A percentile compares a stretch with the other conserved stretches of the same genome.
These are phyloP conservation scores for Suhomyces pyralidae DNA, from an alignment of 805 yeast species.

Conservation along the genomic window DNA sequence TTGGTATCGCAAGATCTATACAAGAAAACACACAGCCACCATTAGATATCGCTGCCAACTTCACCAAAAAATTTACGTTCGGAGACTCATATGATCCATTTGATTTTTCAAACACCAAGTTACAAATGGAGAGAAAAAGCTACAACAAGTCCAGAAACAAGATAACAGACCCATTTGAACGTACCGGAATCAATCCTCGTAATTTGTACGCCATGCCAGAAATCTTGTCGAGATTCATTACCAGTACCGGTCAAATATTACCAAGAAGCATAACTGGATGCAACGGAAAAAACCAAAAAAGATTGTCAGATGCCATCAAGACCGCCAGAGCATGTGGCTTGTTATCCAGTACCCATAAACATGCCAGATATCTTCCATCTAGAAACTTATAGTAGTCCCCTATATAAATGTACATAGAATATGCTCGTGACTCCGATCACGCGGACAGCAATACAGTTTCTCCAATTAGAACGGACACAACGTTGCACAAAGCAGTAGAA, in stretches of 20 bases:
- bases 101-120: conserved; percentile 27
- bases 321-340: conserved; percentile 80
- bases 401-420: background rate
- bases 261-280: conserved; percentile 73
- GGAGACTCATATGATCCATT: conserved; percentile 53
- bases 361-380: conserved; percentile 44
- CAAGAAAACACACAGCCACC: conserved; percentile 34
- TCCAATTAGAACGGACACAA: background rate
- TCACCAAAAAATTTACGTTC: conserved; percentile 42
- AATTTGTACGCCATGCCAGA: conserved; percentile 73
- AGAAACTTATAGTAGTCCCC: conserved; percentile 28
- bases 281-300: conserved; percentile 61
- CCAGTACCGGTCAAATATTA: conserved; percentile 71
- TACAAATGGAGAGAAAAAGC: conserved; percentile 46
- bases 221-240: conserved; percentile 59
- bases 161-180: conserved; percentile 38
- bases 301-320: conserved; percentile 71
- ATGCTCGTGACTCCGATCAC: background rate
- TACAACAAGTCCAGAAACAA: conserved; percentile 16
- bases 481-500: background rate
- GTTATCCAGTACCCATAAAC: conserved; percentile 70
- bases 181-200: conserved; percentile 59
- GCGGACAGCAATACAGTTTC: background rate
- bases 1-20: conserved; percentile 33
- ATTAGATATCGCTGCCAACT: conserved; percentile 23